phyloP scores from a whole-genome alignment of 2,329 filamentous ascomycete species.

The Fusarium palustre region DNA sequence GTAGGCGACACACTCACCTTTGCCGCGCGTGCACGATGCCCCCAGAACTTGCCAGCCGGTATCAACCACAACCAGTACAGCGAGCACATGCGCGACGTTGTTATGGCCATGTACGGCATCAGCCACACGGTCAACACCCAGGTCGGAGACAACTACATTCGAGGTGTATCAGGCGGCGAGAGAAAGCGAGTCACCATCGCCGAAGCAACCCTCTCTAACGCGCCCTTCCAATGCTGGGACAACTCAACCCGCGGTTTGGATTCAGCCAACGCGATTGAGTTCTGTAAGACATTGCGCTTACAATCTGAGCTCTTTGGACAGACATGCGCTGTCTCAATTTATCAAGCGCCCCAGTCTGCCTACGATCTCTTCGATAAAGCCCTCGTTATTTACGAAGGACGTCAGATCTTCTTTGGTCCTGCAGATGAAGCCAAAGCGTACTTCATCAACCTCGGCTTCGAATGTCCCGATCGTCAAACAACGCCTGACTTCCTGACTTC shows the following conservation, averaged over 20 bases:
- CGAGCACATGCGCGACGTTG: conserved; percentile 70
- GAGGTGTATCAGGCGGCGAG: conserved; percentile 82
- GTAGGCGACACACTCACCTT: conserved; percentile 74
- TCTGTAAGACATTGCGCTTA: conserved; percentile 44
- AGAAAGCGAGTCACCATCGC: conserved; percentile 82
- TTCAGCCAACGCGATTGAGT: conserved; percentile 48
- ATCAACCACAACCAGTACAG: conserved; percentile 65
- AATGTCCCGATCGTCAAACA: conserved; percentile 71
- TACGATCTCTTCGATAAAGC: conserved; percentile 77
- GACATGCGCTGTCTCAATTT: conserved; percentile 56
- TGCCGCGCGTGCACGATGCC: conserved; percentile 70
- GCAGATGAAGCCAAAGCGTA: conserved; percentile 68
- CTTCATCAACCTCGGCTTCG: conserved; percentile 72
- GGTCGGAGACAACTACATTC: conserved; percentile 75
- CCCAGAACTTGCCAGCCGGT: conserved; percentile 68
- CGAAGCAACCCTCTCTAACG: conserved; percentile 70
- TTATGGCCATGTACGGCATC: conserved; percentile 75
- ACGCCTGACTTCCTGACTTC: conserved; percentile 74
- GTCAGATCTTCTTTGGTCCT: conserved; percentile 74
- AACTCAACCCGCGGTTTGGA: conserved; percentile 50
- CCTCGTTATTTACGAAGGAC: conserved; percentile 73
- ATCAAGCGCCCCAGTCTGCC: conserved; percentile 71
- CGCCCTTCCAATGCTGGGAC: conserved; percentile 55
- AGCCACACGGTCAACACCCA: conserved; percentile 77
- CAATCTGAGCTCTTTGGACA: conserved; percentile 46